phyloP scores from a whole-genome alignment of 2,329 filamentous ascomycete genomes.

The Lasiodiplodia citricola region DNA sequence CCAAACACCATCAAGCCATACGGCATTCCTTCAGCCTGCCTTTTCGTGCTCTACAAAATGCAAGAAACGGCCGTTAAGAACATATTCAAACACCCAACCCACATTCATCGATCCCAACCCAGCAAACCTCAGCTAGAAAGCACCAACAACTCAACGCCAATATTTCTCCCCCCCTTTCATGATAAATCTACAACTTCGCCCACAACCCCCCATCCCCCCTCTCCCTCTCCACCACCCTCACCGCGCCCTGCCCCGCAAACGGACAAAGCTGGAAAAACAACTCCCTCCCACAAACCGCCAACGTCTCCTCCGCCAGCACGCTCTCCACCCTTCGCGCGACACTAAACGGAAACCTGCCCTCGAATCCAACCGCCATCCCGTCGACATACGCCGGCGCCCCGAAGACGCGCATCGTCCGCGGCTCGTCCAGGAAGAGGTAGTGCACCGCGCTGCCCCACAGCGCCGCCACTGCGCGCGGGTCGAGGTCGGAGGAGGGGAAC shows the following conservation, averaged over 20 bases:
- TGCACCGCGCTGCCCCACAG: constrained; percentile 65
- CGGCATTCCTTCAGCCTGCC: too few relatives aligned
- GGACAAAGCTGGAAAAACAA: constrained; percentile 73
- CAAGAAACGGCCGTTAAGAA: too few relatives aligned
- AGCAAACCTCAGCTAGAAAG: too few relatives aligned
- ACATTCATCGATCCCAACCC: too few relatives aligned
- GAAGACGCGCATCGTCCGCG: constrained; percentile 59
- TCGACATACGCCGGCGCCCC: constrained; percentile 77
- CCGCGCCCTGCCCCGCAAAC: constrained; percentile 40
- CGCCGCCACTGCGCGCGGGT: constrained; percentile 56
- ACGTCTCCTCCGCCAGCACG: constrained; percentile 72
- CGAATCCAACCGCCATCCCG: constrained; percentile 72
- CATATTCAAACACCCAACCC: too few relatives aligned
- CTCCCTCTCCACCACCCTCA: not conserved
- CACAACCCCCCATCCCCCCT: not conserved
- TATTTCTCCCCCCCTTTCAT: too few relatives aligned
- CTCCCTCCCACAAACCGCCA: constrained; percentile 68
- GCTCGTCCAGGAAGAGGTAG: constrained; percentile 64
- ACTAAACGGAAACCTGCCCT: constrained; percentile 74
- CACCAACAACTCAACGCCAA: too few relatives aligned
- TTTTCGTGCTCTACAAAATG: too few relatives aligned
- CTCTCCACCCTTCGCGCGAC: constrained; percentile 75
- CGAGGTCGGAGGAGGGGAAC: constrained; percentile 54
- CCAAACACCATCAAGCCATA: too few relatives aligned
- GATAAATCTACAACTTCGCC: not conserved